phyloP scores from a whole-genome alignment of 768 basidiomycete species.

The Dacryopinax spathularia region DNA sequence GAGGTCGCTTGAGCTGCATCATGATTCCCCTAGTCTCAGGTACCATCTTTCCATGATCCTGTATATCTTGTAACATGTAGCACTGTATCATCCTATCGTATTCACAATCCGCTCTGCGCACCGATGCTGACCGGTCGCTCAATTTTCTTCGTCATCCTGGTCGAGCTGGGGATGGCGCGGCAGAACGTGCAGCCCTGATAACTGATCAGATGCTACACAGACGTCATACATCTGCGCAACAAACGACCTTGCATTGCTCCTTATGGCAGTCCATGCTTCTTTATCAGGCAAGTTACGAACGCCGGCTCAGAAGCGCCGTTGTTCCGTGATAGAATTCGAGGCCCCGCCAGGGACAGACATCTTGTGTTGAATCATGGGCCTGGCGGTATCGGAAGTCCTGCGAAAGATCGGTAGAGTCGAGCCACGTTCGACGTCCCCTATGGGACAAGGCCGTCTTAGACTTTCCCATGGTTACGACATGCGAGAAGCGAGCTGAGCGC shows the following conservation, averaged over 20 bases:
- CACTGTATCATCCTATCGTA: not conserved
- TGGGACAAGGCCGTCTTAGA: not conserved
- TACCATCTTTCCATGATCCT: not conserved
- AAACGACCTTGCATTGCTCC: not conserved
- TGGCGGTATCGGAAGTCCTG: not conserved
- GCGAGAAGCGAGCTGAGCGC: not conserved
- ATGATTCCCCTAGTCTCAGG: not conserved
- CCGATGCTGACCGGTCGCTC: too few species aligned
- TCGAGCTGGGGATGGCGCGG: too few species aligned
- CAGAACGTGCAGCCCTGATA: too few species aligned
- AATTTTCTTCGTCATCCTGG: not conserved
- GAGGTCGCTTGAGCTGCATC: not conserved
- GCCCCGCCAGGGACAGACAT: not conserved
- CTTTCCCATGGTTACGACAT: not conserved
- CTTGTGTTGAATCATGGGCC: not conserved
- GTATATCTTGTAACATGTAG: slow-evolving; percentile 1
- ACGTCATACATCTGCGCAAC: not conserved
- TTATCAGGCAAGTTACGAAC: not conserved
- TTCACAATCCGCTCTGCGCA: too few species aligned
- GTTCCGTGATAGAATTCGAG: not conserved
- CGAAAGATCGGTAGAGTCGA: not conserved
- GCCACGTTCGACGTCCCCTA: not conserved
- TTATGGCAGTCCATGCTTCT: not conserved
- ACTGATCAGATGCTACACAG: not conserved
- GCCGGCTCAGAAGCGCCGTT: not conserved